Evolutionary conservation across 805 yeast genomes (phyloP).

Genomic region (Starmerella ratchasimensis): DNA sequence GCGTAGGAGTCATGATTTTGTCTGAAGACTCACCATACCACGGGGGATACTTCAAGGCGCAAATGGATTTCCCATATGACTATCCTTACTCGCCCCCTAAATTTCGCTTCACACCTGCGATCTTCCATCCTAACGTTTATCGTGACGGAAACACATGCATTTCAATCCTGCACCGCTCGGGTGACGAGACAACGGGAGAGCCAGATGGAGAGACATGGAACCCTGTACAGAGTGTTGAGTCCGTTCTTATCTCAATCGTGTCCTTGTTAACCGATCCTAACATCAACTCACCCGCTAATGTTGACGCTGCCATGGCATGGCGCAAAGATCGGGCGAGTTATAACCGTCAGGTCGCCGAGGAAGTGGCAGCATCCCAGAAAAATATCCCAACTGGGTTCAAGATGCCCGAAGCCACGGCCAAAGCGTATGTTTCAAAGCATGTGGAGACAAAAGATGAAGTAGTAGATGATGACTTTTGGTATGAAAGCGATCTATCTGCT

Average conservation of each 20-base stretch:
- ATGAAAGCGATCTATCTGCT: slow-evolving; percentile 56
- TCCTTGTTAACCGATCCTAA: slow-evolving; percentile 90
- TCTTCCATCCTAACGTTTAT: slow-evolving; percentile 91
- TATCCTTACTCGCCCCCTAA: slow-evolving; percentile 90
- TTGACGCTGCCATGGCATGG: slow-evolving; percentile 88
- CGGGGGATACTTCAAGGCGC: slow-evolving; percentile 88
- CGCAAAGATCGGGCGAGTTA: slow-evolving; percentile 68
- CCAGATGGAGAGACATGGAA: slow-evolving; percentile 87
- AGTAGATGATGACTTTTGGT: slow-evolving; percentile 75
- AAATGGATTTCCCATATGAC: slow-evolving; percentile 82
- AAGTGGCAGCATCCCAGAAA: slow-evolving; percentile 54
- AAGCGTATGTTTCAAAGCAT: slow-evolving; percentile 35
- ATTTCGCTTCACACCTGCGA: slow-evolving; percentile 82
- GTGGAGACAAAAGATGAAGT: slow-evolving; percentile 34
- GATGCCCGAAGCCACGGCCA: slow-evolving; percentile 55
- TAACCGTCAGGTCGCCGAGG: slow-evolving; percentile 58
- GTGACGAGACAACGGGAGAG: slow-evolving; percentile 80
- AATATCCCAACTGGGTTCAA: slow-evolving; percentile 79
- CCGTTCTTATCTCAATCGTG: slow-evolving; percentile 77
- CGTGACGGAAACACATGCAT: slow-evolving; percentile 87
- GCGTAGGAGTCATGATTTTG: slow-evolving; percentile 82
- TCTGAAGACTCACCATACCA: slow-evolving; percentile 81
- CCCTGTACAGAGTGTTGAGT: slow-evolving; percentile 67
- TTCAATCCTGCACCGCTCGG: slow-evolving; percentile 81
- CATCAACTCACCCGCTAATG: slow-evolving; percentile 85